Base-by-base conservation (phyloP, 139 green algal genomes). In the Prasinococcaceae sp. region DNA sequence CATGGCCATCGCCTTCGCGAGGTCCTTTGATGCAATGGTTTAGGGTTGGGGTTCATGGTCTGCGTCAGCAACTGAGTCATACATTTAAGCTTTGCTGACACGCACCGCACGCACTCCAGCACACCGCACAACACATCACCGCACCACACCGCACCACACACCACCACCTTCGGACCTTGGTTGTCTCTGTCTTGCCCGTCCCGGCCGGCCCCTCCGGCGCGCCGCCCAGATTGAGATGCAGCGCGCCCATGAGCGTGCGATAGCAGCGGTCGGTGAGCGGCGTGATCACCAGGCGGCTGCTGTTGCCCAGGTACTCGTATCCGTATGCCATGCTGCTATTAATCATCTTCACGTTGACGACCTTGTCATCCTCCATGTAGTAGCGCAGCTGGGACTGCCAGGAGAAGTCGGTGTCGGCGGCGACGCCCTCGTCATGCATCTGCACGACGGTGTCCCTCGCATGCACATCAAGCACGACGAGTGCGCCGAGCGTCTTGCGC, bases 401-500 rank as follows among this genome's bases (percentile, higher is more conserved):
- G 42, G 79, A 66, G 61, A 89, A 89, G 69, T 89, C 80, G 3
- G 49, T 46, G 25, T 70, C 70, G 50, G 37, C 61, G 36, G 46
- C 37, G 16, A 86, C 58, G 23, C 51, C 55, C 27, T 74, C 28
- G 22, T 53, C 28, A 6, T 73, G 66, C 24, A 86, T 59, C 50
- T 78, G 58, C 24, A 46, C 33, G 22, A 72, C 72, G 47, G 76
- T 60, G 61, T 86, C 78, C 10, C 78, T 48, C 4, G 75, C 80
- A 54, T 88, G 80, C 38, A 88, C 80, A 39, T 88, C 80, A 23
- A 88, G 74, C 4, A 88, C 80, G 30, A 88, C 83, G 29, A 88
- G 75, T 25, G 80, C 79, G 28, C 33, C 71, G 30, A 86, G 64
- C 14, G 78, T 88, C 62, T 79, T 79, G 50, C 80, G 73, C 60